Conservation (phyloP, 495 filamentous ascomycete genomes). For the Hypoxylon fuscum region DNA sequence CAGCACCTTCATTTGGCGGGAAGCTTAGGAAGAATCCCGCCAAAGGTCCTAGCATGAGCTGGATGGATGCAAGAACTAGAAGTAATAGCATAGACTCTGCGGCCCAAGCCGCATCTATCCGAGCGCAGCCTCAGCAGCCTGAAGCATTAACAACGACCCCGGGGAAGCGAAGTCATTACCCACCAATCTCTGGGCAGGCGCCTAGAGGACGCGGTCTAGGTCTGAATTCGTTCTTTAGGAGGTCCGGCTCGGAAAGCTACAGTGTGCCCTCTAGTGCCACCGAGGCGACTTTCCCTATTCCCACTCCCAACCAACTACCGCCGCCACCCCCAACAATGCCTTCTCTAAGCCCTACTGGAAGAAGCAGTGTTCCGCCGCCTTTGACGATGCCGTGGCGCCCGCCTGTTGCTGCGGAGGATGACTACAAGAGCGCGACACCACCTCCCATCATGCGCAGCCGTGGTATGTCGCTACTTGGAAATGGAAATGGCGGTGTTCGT, state of each 20-base stretch:
- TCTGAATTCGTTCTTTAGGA: slow-evolving; percentile 52
- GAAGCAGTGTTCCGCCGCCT: slow-evolving; percentile 41
- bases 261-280: slow-evolving; percentile 46
- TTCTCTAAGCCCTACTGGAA: slow-evolving; percentile 21
- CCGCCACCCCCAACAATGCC: slow-evolving; percentile 7
- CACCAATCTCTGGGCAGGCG: slow-evolving; percentile 52
- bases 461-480: slow-evolving; percentile 24
- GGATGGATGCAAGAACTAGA: slow-evolving; percentile 40
- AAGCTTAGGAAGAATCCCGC: slow-evolving; percentile 42
- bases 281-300: slow-evolving; percentile 45
- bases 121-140: slow-evolving; percentile 1
- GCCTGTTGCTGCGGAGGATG: slow-evolving; percentile 36
- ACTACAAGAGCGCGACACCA: slow-evolving; percentile 52
- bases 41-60: slow-evolving; percentile 11
- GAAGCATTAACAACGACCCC: slow-evolving; percentile 13
- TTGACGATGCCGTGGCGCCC: slow-evolving; percentile 39
- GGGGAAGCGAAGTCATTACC: slow-evolving; percentile 56
- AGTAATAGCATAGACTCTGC: slow-evolving; percentile 51
- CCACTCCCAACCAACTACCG: slow-evolving; percentile 28
- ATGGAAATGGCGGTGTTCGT: slow-evolving; percentile 33
- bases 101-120: slow-evolving; percentile 5
- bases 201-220: slow-evolving; percentile 45
- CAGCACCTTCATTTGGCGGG: slow-evolving; percentile 27
- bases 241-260: slow-evolving; percentile 41
- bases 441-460: slow-evolving; percentile 57